Evolutionary conservation across 2,329 filamentous ascomycete genomes (phyloP), one percentile per base, ranked within the genome.

Genomic region (Coniosporium tulheliwenetii): DNA sequence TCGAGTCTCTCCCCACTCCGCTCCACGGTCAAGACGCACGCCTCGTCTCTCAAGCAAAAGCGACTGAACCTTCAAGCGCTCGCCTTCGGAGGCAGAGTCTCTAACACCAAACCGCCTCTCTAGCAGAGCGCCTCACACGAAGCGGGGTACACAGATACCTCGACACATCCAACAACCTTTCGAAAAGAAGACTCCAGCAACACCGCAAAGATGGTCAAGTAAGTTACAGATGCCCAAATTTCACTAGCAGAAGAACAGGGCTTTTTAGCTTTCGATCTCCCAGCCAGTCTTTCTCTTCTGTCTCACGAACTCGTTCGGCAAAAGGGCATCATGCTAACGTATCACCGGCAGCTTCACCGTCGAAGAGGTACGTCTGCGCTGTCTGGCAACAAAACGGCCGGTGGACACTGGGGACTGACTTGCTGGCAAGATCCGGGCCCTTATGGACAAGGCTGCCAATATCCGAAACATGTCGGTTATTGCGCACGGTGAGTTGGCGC

Each of bases 141-240:
- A 37, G 36, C 36, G 36, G 36, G 36, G 36, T 37, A 37, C 36
- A 37, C 8, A 5, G 36, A 37, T 13, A 37, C 36, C 16, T 37
- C 36, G 16, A 26, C 10, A 19, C 2, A 37, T n/a, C 7, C 36
- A 10, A 37, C 13, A 37, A 8, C 5, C 15, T 37, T 37, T 37
- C 15, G 15, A 8, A 37, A 15, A 15, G 16, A 19, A 5, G 15
- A 12, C 36, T 14, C 9, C 10, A 37, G 12, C 19, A 81, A 77
- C 65, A 84, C 86, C 84, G 85, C 73, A 81, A 95, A 86, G 67
- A 98, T 98, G 91, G 91, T 98, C 68, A 95, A 96, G 87, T 95
- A 82, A 82, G 87, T 89, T 10, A 31, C 19, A 26, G 19, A 26
- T 3, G 19, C n/a, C n/a, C n/a, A n/a, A n/a, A n/a, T n/a, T n/a